These are phyloP conservation scores for Volvox reticuliferus DNA, from an alignment of 139 green algal genomes.

Conservation along the genomic window DNA sequence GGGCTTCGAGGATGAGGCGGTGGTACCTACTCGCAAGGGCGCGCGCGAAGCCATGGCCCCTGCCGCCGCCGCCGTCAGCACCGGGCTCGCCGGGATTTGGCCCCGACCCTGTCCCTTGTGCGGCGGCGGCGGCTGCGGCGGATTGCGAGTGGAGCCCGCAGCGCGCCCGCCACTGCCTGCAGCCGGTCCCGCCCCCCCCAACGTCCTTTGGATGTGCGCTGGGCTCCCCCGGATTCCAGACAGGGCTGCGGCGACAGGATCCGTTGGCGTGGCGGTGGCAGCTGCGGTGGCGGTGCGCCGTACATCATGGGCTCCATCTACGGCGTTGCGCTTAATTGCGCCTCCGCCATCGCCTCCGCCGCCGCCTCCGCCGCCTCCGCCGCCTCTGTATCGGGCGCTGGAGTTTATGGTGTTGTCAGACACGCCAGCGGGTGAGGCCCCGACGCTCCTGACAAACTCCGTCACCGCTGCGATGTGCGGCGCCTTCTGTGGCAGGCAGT, in stretches of 20 bases:
- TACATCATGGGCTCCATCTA: too few species aligned
- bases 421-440: not conserved
- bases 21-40: not conserved
- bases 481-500: constrained; percentile 63
- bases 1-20: not conserved
- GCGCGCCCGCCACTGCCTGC: not conserved
- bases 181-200: not conserved
- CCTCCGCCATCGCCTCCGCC: not conserved
- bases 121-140: not conserved
- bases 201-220: not conserved
- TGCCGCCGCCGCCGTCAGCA: not conserved
- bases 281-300: too few species aligned
- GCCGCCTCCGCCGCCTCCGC: not conserved
- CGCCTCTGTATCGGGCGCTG: not conserved
- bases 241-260: not conserved
- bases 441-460: constrained; percentile 19
- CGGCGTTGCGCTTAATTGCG: not conserved
- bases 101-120: not conserved
- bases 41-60: not conserved
- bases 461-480: not conserved
- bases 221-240: not conserved
- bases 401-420: too few species aligned
- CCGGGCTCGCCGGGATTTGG: not conserved
- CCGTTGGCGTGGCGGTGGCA: not conserved
- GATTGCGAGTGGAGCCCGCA: not conserved